Evolutionary conservation across 106 monocot genomes (phyloP).

Genomic region (Phalaenopsis aphrodite): DNA sequence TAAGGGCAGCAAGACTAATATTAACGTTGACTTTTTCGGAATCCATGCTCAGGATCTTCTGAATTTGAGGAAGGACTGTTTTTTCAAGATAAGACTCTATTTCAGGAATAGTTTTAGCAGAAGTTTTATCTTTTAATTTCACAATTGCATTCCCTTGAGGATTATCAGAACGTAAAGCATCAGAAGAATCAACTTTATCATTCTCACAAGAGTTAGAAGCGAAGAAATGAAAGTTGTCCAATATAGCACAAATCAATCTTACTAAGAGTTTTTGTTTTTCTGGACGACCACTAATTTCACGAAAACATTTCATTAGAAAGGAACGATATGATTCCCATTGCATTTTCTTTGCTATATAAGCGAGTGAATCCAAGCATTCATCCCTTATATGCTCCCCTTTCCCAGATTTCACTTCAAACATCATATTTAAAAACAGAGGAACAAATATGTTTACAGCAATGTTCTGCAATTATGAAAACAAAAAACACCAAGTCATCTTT

Average conservation of each 20-base stretch:
- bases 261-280: slow-evolving; percentile 72
- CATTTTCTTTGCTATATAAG: slow-evolving; percentile 63
- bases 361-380: slow-evolving; percentile 70
- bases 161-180: slow-evolving; percentile 1
- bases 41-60: slow-evolving; percentile 48
- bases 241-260: slow-evolving; percentile 60
- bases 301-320: slow-evolving; percentile 64
- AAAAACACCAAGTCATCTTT: not conserved
- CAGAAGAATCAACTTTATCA: not conserved
- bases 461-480: slow-evolving; percentile 31
- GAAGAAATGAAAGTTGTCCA: slow-evolving; percentile 73
- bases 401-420: slow-evolving; percentile 72
- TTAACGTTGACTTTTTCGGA: slow-evolving; percentile 77
- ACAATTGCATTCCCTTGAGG: not conserved
- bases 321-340: slow-evolving; percentile 56
- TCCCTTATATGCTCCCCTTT: slow-evolving; percentile 75
- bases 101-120: slow-evolving; percentile 12
- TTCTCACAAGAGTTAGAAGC: not conserved
- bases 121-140: not conserved
- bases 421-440: slow-evolving; percentile 80
- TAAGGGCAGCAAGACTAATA: slow-evolving; percentile 63
- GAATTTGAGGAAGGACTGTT: slow-evolving; percentile 42
- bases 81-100: slow-evolving; percentile 51
- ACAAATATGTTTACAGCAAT: slow-evolving; percentile 65
- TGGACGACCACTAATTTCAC: slow-evolving; percentile 46